Percentiles rank a stretch among this genome's conserved stretches.
Conservation (phyloP, 139 green algal species). For the Chloropicon primus region DNA sequence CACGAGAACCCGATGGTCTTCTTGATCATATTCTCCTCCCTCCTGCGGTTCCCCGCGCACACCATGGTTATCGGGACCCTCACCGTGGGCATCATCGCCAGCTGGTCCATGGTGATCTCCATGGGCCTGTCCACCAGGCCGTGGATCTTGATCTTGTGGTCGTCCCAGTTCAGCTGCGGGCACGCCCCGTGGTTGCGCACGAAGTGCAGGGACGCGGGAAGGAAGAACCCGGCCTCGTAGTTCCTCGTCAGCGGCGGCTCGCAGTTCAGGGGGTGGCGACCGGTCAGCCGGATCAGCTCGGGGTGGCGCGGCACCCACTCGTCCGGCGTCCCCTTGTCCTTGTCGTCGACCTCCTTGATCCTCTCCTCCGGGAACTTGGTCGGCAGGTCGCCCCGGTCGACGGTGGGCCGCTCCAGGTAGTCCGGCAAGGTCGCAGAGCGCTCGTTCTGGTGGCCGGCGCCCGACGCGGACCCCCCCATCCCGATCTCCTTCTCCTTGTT, state of each 20-base stretch:
- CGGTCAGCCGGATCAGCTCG: slow-evolving; percentile 78
- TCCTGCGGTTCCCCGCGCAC: slow-evolving; percentile 70
- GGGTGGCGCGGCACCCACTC: slow-evolving; percentile 70
- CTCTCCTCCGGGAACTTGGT: not conserved
- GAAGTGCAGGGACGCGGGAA: slow-evolving; percentile 64
- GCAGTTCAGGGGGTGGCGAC: slow-evolving; percentile 87
- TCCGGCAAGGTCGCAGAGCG: not conserved
- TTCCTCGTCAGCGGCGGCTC: slow-evolving; percentile 73
- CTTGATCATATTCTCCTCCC: slow-evolving; percentile 98
- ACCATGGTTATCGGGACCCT: slow-evolving; percentile 52
- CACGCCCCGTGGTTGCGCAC: slow-evolving; percentile 85
- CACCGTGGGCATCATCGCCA: slow-evolving; percentile 51
- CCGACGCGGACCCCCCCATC: no score
- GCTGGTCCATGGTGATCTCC: slow-evolving; percentile 78
- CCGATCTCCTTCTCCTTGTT: no score
- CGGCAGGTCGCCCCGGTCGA: not conserved
- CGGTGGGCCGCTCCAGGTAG: not conserved
- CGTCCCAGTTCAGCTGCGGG: slow-evolving; percentile 37
- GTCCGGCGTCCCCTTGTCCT: slow-evolving; percentile 56
- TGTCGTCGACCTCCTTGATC: slow-evolving; percentile 30
- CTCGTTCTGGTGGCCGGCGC: no score
- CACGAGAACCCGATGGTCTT: slow-evolving; percentile 93
- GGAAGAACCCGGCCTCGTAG: slow-evolving; percentile 67
- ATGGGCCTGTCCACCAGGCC: slow-evolving; percentile 58
- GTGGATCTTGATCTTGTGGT: slow-evolving; percentile 55